Evolutionary conservation across 441 rosid species (phyloP).

Genomic region (Populus tomentosa): DNA sequence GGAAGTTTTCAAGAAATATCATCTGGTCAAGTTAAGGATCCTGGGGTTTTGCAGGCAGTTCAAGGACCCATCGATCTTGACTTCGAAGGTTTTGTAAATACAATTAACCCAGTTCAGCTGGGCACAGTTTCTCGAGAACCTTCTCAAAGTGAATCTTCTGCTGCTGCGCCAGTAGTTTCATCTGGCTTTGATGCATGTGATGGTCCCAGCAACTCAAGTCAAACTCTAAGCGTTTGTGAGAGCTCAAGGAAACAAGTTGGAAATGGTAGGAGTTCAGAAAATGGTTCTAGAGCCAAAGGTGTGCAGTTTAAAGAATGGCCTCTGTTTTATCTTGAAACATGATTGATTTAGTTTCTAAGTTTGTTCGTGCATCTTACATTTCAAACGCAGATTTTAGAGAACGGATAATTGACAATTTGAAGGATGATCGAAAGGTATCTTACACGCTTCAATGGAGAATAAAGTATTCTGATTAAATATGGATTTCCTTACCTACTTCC

Average conservation of each 20-base stretch:
- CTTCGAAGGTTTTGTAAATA: conserved; percentile 44
- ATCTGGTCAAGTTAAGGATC: conserved; percentile 27
- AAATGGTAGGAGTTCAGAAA: conserved; percentile 34
- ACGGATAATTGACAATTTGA: conserved; percentile 52
- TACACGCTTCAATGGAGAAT: neutral
- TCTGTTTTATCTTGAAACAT: neutral
- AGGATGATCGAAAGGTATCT: conserved; percentile 56
- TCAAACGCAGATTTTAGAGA: conserved; percentile 51
- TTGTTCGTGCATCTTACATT: conserved; percentile 3
- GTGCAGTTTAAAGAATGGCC: neutral
- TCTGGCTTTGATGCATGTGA: conserved; percentile 57
- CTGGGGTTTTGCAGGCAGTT: conserved; percentile 23
- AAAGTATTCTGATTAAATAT: neutral
- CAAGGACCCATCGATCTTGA: conserved; percentile 37
- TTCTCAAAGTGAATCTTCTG: conserved; percentile 73
- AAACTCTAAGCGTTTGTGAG: conserved; percentile 43
- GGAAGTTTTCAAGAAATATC: conserved; percentile 27
- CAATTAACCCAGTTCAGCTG: conserved; percentile 34
- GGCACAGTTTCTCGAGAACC: conserved; percentile 48
- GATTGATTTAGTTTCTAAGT: conserved; percentile 1
- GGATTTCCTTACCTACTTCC: conserved; percentile 8
- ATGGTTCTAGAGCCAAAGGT: conserved; percentile 49
- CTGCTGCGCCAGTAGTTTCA: conserved; percentile 66
- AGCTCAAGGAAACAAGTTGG: conserved; percentile 50
- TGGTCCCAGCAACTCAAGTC: conserved; percentile 60